phyloP scores from a whole-genome alignment of 495 filamentous ascomycete genomes.

The Copromyces sp. region DNA sequence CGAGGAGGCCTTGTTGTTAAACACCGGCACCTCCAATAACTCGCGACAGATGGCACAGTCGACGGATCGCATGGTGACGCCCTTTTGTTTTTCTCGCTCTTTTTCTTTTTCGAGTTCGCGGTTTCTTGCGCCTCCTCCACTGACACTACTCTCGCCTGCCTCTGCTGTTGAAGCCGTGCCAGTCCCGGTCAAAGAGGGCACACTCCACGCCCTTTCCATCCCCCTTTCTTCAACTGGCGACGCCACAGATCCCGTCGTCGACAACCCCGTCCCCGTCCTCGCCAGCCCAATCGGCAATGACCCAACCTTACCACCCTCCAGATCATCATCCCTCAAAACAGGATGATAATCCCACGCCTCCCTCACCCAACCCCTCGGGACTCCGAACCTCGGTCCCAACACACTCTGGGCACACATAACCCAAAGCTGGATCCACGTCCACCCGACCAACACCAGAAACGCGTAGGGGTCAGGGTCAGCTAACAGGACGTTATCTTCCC shows the following conservation, averaged over 20 bases:
- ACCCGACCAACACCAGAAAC: constrained; percentile 54
- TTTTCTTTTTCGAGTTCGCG: constrained; percentile 22
- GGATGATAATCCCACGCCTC: constrained; percentile 93
- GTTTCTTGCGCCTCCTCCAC: constrained; percentile 4
- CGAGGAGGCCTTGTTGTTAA: constrained; percentile 33
- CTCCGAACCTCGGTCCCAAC: constrained; percentile 67
- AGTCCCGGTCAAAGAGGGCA: constrained; percentile 1
- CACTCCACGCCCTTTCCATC: constrained; percentile 5
- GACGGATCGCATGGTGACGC: constrained; percentile 36
- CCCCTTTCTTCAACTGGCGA: constrained; percentile 22
- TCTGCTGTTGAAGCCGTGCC: neutral
- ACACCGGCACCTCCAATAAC: constrained; percentile 75
- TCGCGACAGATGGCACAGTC: constrained; percentile 96
- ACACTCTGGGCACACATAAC: constrained; percentile 68
- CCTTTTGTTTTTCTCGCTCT: constrained; percentile 35
- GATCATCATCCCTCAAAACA: constrained; percentile 70
- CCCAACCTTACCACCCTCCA: constrained; percentile 54
- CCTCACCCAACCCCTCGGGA: constrained; percentile 59
- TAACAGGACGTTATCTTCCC: constrained; percentile 66
- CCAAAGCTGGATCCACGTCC: constrained; percentile 91
- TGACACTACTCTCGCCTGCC: neutral
- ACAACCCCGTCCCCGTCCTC: constrained; percentile 13
- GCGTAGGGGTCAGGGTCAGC: constrained; percentile 56
- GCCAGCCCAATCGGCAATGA: constrained; percentile 60
- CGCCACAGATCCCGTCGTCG: constrained; percentile 11